Evolutionary conservation across 352 stramenopile species (phyloP).

Genomic region (Pythium myriotylum): DNA sequence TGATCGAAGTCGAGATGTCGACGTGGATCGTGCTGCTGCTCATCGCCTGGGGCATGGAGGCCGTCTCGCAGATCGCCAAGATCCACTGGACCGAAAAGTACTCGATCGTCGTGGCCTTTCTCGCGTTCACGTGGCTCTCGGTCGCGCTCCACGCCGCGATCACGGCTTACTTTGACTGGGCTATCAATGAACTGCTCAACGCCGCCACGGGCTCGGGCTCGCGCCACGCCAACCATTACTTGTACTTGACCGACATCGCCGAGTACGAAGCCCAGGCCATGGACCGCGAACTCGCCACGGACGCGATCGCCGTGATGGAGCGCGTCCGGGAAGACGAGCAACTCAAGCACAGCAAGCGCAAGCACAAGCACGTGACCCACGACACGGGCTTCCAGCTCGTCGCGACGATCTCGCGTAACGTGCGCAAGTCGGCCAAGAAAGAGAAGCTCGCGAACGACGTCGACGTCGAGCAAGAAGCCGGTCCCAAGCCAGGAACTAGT

Average conservation of each 20-base stretch:
- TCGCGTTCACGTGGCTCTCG: constrained; percentile 24
- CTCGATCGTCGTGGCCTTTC: constrained; percentile 19
- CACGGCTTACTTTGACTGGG: constrained; percentile 29
- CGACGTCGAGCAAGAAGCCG: background rate
- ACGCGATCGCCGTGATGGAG: constrained; percentile 29
- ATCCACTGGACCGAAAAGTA: constrained; percentile 3
- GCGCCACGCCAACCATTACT: constrained; percentile 5
- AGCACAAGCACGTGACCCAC: constrained; percentile 17
- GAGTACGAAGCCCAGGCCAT: constrained; percentile 8
- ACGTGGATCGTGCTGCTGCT: constrained; percentile 43
- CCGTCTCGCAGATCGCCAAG: constrained; percentile 9
- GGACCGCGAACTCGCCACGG: constrained; percentile 17
- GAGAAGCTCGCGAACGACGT: background rate
- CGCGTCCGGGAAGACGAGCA: constrained; percentile 26
- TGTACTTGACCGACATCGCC: constrained; percentile 29
- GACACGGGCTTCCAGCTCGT: constrained; percentile 33
- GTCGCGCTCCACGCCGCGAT: constrained; percentile 26
- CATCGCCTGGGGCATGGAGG: constrained; percentile 18
- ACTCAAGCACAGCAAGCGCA: constrained; percentile 9
- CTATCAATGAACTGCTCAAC: constrained; percentile 21
- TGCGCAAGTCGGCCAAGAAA: constrained; percentile 8
- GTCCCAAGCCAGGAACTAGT: background rate
- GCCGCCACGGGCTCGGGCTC: constrained; percentile 11
- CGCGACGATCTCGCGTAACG: constrained; percentile 17
- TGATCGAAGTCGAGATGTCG: constrained; percentile 76